Percentiles rank a stretch among this genome's conserved stretches.
Conservation (phyloP, 257 asterid species). For the Verbena officinalis region DNA sequence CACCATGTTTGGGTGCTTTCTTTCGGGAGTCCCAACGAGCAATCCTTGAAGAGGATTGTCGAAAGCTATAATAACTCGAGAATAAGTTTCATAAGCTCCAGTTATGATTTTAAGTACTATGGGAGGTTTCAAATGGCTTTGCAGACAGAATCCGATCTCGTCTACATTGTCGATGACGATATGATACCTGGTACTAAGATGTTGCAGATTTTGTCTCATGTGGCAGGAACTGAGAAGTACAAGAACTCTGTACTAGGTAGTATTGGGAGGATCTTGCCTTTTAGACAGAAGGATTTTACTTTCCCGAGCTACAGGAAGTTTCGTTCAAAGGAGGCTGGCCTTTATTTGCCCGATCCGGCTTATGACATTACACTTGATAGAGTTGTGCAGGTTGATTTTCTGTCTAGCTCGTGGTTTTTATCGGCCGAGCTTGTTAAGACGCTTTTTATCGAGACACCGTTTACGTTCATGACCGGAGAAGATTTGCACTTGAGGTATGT, state of each 20-base stretch:
- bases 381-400: conserved; percentile 91
- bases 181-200: conserved; percentile 91
- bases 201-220: conserved; percentile 81
- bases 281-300: conserved; percentile 72
- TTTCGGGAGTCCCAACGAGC: conserved; percentile 88
- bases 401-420: conserved; percentile 93
- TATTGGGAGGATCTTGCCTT: conserved; percentile 92
- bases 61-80: conserved; percentile 67
- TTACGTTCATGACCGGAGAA: conserved; percentile 92
- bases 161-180: conserved; percentile 84
- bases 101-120: conserved; percentile 89
- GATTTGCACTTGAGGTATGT: conserved; percentile 87
- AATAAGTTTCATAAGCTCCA: conserved; percentile 76
- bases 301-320: conserved; percentile 92
- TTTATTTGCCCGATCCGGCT: conserved; percentile 96
- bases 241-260: conserved; percentile 86
- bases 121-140: conserved; percentile 94
- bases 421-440: conserved; percentile 88
- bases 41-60: conserved; percentile 55
- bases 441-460: conserved; percentile 81
- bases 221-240: conserved; percentile 88
- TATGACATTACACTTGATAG: conserved; percentile 70
- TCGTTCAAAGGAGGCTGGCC: conserved; percentile 88
- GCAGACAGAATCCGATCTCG: conserved; percentile 84
- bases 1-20: conserved; percentile 93